phyloP scores from a whole-genome alignment of 192 early-diverging fungal species.

The Obelidium mucronatum region DNA sequence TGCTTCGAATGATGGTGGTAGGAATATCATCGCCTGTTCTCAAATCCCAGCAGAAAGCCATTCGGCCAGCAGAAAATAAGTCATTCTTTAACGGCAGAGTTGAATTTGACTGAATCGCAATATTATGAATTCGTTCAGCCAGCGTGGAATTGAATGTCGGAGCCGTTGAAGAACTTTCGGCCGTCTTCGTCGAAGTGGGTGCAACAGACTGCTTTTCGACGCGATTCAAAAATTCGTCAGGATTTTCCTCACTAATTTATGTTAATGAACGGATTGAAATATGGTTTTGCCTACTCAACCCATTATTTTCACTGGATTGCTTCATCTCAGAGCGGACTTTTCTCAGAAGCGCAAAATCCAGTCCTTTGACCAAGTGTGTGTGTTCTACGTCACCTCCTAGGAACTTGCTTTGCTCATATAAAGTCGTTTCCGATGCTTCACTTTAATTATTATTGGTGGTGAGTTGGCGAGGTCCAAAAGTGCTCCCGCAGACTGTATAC shows the following conservation, averaged over 20 bases:
- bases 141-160: conserved; percentile 49
- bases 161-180: no score
- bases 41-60: conserved; percentile 77
- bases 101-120: conserved; percentile 41
- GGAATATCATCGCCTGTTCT: conserved; percentile 64
- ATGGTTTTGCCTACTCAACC: conserved; percentile 24
- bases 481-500: background rate
- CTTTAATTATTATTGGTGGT: background rate
- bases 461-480: background rate
- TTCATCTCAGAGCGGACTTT: conserved; percentile 65
- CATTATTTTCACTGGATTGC: conserved; percentile 19
- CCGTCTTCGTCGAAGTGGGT: conserved; percentile 48
- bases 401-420: conserved; percentile 80
- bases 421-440: no score
- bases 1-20: conserved; percentile 79
- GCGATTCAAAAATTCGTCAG: conserved; percentile 50
- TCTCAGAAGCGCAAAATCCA: conserved; percentile 84
- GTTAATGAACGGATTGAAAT: background rate
- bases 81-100: conserved; percentile 64
- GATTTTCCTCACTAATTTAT: conserved; percentile 43
- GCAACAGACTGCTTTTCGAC: conserved; percentile 26
- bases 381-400: conserved; percentile 86
- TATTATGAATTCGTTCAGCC: conserved; percentile 59
- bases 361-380: conserved; percentile 93
- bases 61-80: conserved; percentile 77